Evolutionary conservation across 2,329 filamentous ascomycete genomes (phyloP), one percentile per base, ranked within the genome.

Genomic region (Pseudonectria buxi): DNA sequence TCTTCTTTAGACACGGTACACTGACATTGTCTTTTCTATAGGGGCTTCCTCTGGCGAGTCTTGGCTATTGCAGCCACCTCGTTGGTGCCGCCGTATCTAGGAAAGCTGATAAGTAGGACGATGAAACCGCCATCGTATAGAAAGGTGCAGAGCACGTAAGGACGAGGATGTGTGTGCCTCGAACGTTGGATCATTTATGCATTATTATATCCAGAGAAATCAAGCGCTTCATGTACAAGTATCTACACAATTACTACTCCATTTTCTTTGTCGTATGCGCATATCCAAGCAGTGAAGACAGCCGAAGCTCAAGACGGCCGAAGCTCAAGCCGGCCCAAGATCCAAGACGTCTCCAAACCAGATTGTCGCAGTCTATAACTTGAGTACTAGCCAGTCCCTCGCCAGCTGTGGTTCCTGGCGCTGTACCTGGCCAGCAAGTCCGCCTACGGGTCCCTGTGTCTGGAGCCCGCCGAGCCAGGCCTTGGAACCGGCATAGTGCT

Each of bases 41-140:
- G 85, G 62, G 87, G 78, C 13, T 98, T 95, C 63, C 68, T 87
- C 43, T 98, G 92, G 92, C 81, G 88, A 35, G 83, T 94, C 24
- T 67, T 74, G 6, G 87, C 85, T 25, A 88, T 96, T 35, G 75
- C 74, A 27, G 81, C 84, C 7, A 79, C 95, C 29, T 86, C 85
- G 28, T 63, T 96, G 37, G 74, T 94, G 31, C 92, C 92, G 13
- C 86, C 90, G 2, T 95, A 90, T 65, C 82, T 78, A 33, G 87
- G 76, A 14, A 96, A 96, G 68, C 61, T 94, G 41, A 83, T 95
- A 46, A 74, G 84, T 52, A 74, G 87, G 55, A 87, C 80, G 41
- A 81, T 94, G 71, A 89, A 84, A 64, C 92, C 92, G 43, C 89
- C 89, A 14, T 94, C 85, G 55, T 96, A 95, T 66, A 75, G 92